phyloP scores from a whole-genome alignment of 352 stramenopile genomes.

The Elongisporangium undulatum region DNA sequence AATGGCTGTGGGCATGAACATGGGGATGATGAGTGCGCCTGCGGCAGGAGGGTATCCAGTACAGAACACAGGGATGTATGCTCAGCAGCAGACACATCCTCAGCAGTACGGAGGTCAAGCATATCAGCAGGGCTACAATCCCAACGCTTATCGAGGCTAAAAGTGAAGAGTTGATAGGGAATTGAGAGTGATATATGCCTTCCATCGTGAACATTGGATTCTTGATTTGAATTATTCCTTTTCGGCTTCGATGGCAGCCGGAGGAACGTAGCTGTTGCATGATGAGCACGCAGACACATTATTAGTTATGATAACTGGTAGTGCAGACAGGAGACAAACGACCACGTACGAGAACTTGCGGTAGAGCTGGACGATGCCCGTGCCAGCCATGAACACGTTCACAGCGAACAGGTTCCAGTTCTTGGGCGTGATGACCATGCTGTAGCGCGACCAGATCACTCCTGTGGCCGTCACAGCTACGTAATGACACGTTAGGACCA shows the following conservation, averaged over 20 bases:
- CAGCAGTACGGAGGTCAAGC: neutral
- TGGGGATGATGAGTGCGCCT: conserved; percentile 7
- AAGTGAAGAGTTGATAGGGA: neutral
- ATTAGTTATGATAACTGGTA: neutral
- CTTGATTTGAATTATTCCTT: conserved; percentile 5
- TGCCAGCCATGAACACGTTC: conserved; percentile 88
- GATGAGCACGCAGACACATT: conserved; percentile 4
- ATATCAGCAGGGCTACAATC: neutral
- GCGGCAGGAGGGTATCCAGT: conserved; percentile 1
- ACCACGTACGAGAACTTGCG: conserved; percentile 62
- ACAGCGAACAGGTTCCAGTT: conserved; percentile 92
- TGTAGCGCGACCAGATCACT: conserved; percentile 91
- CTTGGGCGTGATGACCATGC: conserved; percentile 82
- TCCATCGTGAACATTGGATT: neutral
- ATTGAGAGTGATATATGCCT: neutral
- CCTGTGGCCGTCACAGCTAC: conserved; percentile 71
- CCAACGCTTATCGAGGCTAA: conserved; percentile 1
- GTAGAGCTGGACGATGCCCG: conserved; percentile 79
- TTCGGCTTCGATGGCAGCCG: conserved; percentile 7
- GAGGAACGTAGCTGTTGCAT: conserved; percentile 15
- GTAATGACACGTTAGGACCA: neutral
- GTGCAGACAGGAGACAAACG: neutral
- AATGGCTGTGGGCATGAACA: conserved; percentile 9
- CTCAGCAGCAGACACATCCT: neutral
- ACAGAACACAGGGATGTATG: conserved; percentile 1